A percentile compares a stretch with the other conserved stretches of the same genome.
Conservation (phyloP, 768 basidiomycete species). For the Boletus insuetus region DNA sequence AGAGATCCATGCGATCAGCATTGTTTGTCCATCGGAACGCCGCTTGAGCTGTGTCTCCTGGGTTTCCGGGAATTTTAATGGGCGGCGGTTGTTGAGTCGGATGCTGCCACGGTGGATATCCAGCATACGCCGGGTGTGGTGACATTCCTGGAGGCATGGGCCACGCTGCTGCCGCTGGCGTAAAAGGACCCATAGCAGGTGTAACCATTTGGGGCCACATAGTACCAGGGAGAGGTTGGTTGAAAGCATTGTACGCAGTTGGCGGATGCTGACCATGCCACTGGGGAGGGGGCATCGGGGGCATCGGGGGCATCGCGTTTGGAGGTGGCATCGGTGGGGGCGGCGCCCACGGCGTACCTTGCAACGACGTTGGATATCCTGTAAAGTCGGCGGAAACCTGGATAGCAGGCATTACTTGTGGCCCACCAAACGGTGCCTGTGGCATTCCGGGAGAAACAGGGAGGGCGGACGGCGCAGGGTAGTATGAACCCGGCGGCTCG, state of each 20-base stretch:
- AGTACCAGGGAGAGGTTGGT: constrained; percentile 30
- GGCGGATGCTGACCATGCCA: constrained; percentile 19
- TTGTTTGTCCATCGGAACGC: constrained; percentile 30
- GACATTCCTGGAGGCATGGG: constrained; percentile 27
- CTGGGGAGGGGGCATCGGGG: constrained; percentile 14
- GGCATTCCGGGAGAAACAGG: constrained; percentile 21
- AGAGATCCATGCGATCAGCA: constrained; percentile 34
- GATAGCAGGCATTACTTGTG: constrained; percentile 2
- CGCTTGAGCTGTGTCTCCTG: constrained; percentile 26
- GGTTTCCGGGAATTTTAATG: constrained; percentile 18
- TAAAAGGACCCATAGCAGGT: constrained; percentile 11
- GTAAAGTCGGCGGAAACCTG: constrained; percentile 32
- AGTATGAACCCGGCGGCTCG: constrained; percentile 33
- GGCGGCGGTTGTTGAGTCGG: constrained; percentile 27
- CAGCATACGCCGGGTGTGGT: constrained; percentile 18
- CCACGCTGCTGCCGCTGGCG: constrained; percentile 27
- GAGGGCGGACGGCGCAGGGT: constrained; percentile 29
- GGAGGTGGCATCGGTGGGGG: constrained; percentile 22
- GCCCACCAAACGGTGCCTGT: constrained; percentile 5
- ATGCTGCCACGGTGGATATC: constrained; percentile 28
- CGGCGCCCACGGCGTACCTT: constrained; percentile 27
- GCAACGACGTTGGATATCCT: constrained; percentile 27
- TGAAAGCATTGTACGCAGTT: constrained; percentile 29
- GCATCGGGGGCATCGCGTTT: constrained; percentile 19
- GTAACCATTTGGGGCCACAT: constrained; percentile 21